These are phyloP conservation scores for Tardiomyces blankii DNA, from an alignment of 1,139 yeast species.

Conservation along the genomic window DNA sequence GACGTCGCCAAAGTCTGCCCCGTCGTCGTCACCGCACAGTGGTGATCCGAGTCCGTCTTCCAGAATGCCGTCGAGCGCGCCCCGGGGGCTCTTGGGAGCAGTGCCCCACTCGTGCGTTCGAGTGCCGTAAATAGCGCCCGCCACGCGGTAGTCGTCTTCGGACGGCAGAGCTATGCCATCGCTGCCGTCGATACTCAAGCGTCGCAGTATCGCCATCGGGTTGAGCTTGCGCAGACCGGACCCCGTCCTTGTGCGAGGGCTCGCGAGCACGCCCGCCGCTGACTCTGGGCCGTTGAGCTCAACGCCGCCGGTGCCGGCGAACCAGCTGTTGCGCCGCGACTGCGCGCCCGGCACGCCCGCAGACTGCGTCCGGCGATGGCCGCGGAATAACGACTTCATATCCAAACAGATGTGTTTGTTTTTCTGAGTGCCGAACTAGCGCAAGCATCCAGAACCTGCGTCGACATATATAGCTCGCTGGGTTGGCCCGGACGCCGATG, in stretches of 20 bases:
- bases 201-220: conserved; percentile 3
- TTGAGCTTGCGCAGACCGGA: neutral
- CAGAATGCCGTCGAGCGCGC: too few relatives aligned
- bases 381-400: neutral
- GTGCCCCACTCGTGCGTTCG: conserved; percentile 25
- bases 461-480: neutral
- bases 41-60: too few relatives aligned
- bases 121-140: conserved; percentile 25
- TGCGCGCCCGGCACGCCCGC: neutral
- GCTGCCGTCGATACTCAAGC: conserved; percentile 4
- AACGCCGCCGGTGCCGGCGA: neutral
- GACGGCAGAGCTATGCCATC: conserved; percentile 4
- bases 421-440: too few relatives aligned
- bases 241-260: neutral
- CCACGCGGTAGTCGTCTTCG: conserved; percentile 14
- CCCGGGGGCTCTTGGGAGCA: neutral
- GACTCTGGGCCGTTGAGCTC: neutral
- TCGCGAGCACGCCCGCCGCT: neutral
- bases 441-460: neutral
- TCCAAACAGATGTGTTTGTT: too few relatives aligned
- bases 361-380: conserved; percentile 1
- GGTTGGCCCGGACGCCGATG: neutral
- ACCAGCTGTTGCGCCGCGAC: neutral
- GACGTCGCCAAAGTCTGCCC: too few relatives aligned
- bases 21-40: too few relatives aligned